phyloP scores from a whole-genome alignment of 495 filamentous ascomycete species.

The Penicillium canescens region DNA sequence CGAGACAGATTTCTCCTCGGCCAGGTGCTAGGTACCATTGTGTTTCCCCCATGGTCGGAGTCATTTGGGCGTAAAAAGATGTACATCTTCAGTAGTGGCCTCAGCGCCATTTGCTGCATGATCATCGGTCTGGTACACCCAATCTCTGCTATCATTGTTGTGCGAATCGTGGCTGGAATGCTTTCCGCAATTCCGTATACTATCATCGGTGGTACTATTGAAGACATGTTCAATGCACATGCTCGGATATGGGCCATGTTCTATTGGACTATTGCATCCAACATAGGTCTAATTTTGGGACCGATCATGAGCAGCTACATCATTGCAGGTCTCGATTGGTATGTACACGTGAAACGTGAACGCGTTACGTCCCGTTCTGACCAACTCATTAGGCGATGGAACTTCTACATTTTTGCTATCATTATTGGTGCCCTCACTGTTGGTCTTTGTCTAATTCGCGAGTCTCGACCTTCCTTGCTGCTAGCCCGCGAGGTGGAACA shows the following conservation, averaged over 20 bases:
- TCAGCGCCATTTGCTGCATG: conserved; percentile 44
- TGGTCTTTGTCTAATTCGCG: conserved; percentile 38
- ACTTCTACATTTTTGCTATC: conserved; percentile 45
- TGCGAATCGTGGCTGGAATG: conserved; percentile 46
- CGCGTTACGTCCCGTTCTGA: neutral
- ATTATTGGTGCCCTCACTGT: conserved; percentile 33
- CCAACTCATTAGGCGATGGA: conserved; percentile 37
- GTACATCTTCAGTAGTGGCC: conserved; percentile 45
- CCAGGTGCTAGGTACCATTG: conserved; percentile 49
- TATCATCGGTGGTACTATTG: conserved; percentile 52
- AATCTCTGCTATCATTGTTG: conserved; percentile 36
- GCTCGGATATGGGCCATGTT: conserved; percentile 49
- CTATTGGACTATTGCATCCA: conserved; percentile 38
- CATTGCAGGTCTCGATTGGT: conserved; percentile 35
- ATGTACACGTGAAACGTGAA: conserved; percentile 33
- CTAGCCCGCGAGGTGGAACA: conserved; percentile 33
- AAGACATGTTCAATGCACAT: conserved; percentile 48
- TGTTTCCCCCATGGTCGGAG: conserved; percentile 55
- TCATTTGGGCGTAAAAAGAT: conserved; percentile 51
- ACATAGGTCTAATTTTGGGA: conserved; percentile 40
- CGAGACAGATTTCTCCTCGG: conserved; percentile 45
- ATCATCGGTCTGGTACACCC: conserved; percentile 41
- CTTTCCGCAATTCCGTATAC: conserved; percentile 52
- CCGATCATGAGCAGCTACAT: conserved; percentile 47
- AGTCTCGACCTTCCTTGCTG: conserved; percentile 45